Base-by-base conservation (phyloP, 306 rosid genomes). In the Senna siamea region DNA sequence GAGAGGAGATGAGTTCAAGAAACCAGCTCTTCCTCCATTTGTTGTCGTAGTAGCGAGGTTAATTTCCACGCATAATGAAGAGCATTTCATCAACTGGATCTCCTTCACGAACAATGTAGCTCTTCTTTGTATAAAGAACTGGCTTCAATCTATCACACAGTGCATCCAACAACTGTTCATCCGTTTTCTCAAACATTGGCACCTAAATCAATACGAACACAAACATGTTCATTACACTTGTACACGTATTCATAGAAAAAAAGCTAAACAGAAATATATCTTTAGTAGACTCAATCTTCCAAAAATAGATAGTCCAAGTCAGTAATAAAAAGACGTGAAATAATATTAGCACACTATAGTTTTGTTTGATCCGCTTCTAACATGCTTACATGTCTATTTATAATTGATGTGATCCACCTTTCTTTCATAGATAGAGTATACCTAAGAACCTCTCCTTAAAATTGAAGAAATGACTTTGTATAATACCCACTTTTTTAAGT, bases 11-110 rank as follows among this genome's bases (percentile, higher is more conserved):
- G n/a, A n/a, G 82, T 85, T 87, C 66, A 90, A 87, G 77, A 85
- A 83, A 77, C 94, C 95, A 14, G 90, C 87, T 76, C 88, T 85
- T 74, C 96, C 94, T 41, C 92, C 95, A 71, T 88, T 85, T 26
- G 93, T 87, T 19, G 91, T 92, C 70, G 53, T 68, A 10, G 90
- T 84, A 7, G 80, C 75, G 0, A 94, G 77, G 38, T 71, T n/a
- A n/a, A n/a, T n/a, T 78, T 75, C 99, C 97, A 1, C 94, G 84
- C 90, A 89, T 88, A 9, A 94, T 82, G 71, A 94, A 94, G 9
- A 94, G 87, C 97, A 94, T 92, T 81, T 87, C 92, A 23, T 92
- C 97, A 34, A 94, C 96, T 0, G 96, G 96, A 75, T 94, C 97
- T 37, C 97, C 99, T 79, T 94, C 99, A 4, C 93, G 78, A 54